phyloP scores from a whole-genome alignment of 2,329 filamentous ascomycete genomes.

The Aspergillus sp. region DNA sequence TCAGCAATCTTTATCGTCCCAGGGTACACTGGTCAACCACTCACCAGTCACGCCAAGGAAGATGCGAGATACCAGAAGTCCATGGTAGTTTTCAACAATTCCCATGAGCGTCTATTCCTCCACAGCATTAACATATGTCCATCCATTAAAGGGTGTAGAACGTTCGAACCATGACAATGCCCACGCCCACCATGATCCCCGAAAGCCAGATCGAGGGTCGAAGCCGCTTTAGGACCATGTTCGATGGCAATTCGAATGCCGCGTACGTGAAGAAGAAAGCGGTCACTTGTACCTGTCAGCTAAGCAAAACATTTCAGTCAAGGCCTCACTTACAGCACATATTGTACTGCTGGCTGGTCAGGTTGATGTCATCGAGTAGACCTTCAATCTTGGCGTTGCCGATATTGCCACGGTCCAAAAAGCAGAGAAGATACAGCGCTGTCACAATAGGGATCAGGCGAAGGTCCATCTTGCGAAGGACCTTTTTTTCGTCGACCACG shows the following conservation, averaged over 20 bases:
- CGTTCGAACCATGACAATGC: slow-evolving; percentile 46
- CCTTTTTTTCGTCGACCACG: background rate
- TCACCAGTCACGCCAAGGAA: slow-evolving; percentile 45
- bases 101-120: slow-evolving; percentile 51
- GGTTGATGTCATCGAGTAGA: slow-evolving; percentile 32
- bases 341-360: slow-evolving; percentile 38
- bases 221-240: slow-evolving; percentile 32
- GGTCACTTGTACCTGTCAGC: slow-evolving; percentile 26
- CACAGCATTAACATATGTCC: background rate
- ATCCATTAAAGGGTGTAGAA: background rate
- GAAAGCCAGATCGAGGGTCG: slow-evolving; percentile 36
- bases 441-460: slow-evolving; percentile 34
- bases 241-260: slow-evolving; percentile 29
- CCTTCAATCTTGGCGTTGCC: slow-evolving; percentile 42
- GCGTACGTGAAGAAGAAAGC: slow-evolving; percentile 36
- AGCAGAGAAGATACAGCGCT: slow-evolving; percentile 35
- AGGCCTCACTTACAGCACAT: slow-evolving; percentile 28
- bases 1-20: no score
- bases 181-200: slow-evolving; percentile 46
- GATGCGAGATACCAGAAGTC: slow-evolving; percentile 52
- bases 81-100: slow-evolving; percentile 51
- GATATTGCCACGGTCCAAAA: slow-evolving; percentile 41
- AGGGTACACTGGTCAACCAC: no score
- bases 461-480: slow-evolving; percentile 32
- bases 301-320: no score